Percentiles rank a stretch among this genome's conserved stretches.
Evolutionary conservation across 345 rosid species (phyloP).

Genomic region (Salix caprea): DNA sequence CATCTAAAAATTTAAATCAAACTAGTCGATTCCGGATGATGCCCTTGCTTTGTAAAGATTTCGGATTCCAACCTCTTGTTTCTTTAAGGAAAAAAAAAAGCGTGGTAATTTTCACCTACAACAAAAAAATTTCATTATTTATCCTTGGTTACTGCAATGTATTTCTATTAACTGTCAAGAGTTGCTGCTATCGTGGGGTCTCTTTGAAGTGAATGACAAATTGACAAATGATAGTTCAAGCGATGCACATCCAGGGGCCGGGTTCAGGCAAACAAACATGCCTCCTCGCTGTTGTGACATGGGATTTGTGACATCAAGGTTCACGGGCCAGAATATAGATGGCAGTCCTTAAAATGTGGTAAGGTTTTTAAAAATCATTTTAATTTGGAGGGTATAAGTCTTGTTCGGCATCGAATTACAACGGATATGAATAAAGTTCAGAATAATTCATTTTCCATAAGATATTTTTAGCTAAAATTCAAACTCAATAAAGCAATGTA

Average conservation of each 20-base stretch:
- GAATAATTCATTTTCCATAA: not conserved
- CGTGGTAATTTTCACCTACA: not conserved
- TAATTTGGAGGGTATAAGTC: not conserved
- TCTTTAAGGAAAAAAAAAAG: too few relatives aligned
- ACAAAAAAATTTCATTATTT: not conserved
- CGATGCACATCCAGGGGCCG: not conserved
- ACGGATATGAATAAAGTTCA: not conserved
- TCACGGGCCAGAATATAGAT: slow-evolving; percentile 41
- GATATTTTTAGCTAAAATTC: too few relatives aligned
- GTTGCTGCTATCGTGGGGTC: not conserved
- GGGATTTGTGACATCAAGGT: slow-evolving; percentile 38
- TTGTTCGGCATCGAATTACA: too few relatives aligned
- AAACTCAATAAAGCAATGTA: too few relatives aligned
- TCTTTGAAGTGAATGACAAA: not conserved
- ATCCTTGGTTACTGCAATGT: not conserved
- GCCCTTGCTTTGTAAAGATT: too few relatives aligned
- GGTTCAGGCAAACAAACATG: slow-evolving; percentile 14
- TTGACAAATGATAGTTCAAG: slow-evolving; percentile 22
- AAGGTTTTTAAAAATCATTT: not conserved
- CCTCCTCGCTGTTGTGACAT: slow-evolving; percentile 27
- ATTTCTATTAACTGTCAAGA: not conserved
- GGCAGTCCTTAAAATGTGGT: not conserved
- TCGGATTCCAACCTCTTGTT: too few relatives aligned
- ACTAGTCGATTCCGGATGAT: too few relatives aligned
- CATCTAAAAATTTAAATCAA: too few relatives aligned